Evolutionary conservation across 768 basidiomycete species (phyloP).

Genomic region (Cytidiella melzeri): DNA sequence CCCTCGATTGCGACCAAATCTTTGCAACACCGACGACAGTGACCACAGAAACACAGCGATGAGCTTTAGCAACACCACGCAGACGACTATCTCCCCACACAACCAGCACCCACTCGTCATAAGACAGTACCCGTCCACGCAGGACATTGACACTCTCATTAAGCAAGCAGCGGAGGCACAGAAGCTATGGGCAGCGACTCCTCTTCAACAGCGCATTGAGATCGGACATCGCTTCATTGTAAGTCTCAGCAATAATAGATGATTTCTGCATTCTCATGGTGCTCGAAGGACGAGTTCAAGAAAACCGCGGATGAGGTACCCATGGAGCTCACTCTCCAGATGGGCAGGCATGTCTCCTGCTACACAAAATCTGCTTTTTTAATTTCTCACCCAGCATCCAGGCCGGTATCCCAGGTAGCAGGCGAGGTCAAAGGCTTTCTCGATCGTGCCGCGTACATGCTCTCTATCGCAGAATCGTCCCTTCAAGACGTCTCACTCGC

Average conservation of each 20-base stretch:
- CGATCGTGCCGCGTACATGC: slow-evolving; percentile 78
- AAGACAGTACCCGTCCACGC: slow-evolving; percentile 53
- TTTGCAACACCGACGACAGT: too few relatives aligned
- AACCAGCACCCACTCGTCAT: slow-evolving; percentile 65
- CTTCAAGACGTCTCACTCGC: slow-evolving; percentile 70
- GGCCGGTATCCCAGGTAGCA: slow-evolving; percentile 71
- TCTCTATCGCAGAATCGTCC: slow-evolving; percentile 71
- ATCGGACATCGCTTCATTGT: slow-evolving; percentile 71
- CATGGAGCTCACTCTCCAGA: slow-evolving; percentile 77
- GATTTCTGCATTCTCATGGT: too few relatives aligned
- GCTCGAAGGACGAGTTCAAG: slow-evolving; percentile 47
- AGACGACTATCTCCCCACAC: slow-evolving; percentile 84
- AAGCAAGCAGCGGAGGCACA: slow-evolving; percentile 58
- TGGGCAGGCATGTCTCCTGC: slow-evolving; percentile 67
- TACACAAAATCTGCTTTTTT: not conserved
- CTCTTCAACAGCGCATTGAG: slow-evolving; percentile 57
- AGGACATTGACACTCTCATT: slow-evolving; percentile 59
- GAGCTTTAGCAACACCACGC: slow-evolving; percentile 21
- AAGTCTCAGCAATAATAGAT: too few relatives aligned
- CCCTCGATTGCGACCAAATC: too few relatives aligned
- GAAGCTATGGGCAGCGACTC: slow-evolving; percentile 58
- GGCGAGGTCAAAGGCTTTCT: slow-evolving; percentile 81
- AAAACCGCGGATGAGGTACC: slow-evolving; percentile 55
- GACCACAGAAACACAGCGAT: too few relatives aligned
- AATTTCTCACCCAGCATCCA: slow-evolving; percentile 21